phyloP scores from a whole-genome alignment of 176 grass and related monocot species.

The Alloteropsis semialata region DNA sequence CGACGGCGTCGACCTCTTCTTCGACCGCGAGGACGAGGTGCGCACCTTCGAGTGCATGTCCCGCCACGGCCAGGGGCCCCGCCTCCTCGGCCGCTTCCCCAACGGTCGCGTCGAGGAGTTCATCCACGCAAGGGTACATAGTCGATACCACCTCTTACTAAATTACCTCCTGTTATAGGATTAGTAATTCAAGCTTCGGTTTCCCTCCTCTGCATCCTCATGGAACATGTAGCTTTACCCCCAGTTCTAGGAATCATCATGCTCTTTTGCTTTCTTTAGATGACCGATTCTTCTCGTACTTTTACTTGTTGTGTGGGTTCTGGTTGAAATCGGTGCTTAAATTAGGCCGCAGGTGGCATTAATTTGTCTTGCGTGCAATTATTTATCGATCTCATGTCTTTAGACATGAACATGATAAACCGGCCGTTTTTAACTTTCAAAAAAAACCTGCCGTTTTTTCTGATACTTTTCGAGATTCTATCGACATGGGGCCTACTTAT shows the following conservation, averaged over 20 bases:
- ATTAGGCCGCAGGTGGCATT: background rate
- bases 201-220: background rate
- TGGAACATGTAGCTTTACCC: background rate
- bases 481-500: background rate
- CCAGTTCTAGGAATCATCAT: background rate
- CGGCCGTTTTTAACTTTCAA: no score
- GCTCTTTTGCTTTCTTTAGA: background rate
- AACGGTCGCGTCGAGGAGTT: constrained; percentile 99
- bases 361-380: constrained; percentile 7
- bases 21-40: constrained; percentile 87
- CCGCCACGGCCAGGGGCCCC: constrained; percentile 84
- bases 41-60: constrained; percentile 98
- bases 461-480: constrained; percentile 30
- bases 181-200: background rate
- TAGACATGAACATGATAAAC: no score
- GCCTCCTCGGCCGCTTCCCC: constrained; percentile 78
- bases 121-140: constrained; percentile 81
- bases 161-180: background rate
- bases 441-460: background rate
- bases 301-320: background rate
- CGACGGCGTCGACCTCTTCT: constrained; percentile 89
- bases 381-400: no score
- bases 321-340: background rate
- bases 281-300: background rate
- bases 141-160: background rate